Percentiles rank a stretch among this genome's conserved stretches.
These are phyloP conservation scores for Tetrapisispora iriomotensis DNA, from an alignment of 805 yeast species.

Conservation along the genomic window DNA sequence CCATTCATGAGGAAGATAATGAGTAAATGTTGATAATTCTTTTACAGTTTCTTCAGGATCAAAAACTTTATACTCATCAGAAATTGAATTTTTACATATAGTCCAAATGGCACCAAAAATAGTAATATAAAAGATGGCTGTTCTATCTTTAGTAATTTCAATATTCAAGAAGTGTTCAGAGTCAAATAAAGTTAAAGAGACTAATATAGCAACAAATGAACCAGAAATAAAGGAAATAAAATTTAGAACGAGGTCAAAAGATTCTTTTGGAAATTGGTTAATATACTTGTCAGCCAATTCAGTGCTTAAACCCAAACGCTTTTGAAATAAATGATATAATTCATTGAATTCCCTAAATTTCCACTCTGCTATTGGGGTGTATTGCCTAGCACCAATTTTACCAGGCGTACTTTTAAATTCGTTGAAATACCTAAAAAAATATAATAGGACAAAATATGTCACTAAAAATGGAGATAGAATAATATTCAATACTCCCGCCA, in stretches of 20 bases:
- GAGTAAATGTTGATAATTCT: conserved; percentile 79
- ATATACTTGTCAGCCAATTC: conserved; percentile 76
- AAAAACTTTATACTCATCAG: conserved; percentile 61
- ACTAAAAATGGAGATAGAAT: conserved; percentile 80
- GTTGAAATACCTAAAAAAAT: conserved; percentile 84
- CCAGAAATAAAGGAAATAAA: conserved; percentile 73
- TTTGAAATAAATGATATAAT: conserved; percentile 75
- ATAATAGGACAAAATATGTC: conserved; percentile 67
- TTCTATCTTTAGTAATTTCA: conserved; percentile 72
- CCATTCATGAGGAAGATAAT: conserved; percentile 84
- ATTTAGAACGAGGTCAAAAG: conserved; percentile 42
- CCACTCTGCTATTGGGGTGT: conserved; percentile 94
- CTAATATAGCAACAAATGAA: conserved; percentile 81
- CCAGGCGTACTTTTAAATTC: conserved; percentile 87
- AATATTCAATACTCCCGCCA: conserved; percentile 81
- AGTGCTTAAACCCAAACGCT: conserved; percentile 65
- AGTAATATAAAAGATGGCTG: conserved; percentile 81
- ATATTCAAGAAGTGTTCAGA: conserved; percentile 87
- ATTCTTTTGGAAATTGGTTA: conserved; percentile 85
- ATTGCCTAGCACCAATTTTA: conserved; percentile 71
- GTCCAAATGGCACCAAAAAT: conserved; percentile 86
- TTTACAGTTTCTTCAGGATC: conserved; percentile 85
- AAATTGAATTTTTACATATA: conserved; percentile 58
- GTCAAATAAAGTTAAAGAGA: conserved; percentile 64
- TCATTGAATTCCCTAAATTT: conserved; percentile 90